Percentiles rank a stretch among this genome's conserved stretches.
Conservation (phyloP, 441 rosid species). For the Erodium moschatum region DNA sequence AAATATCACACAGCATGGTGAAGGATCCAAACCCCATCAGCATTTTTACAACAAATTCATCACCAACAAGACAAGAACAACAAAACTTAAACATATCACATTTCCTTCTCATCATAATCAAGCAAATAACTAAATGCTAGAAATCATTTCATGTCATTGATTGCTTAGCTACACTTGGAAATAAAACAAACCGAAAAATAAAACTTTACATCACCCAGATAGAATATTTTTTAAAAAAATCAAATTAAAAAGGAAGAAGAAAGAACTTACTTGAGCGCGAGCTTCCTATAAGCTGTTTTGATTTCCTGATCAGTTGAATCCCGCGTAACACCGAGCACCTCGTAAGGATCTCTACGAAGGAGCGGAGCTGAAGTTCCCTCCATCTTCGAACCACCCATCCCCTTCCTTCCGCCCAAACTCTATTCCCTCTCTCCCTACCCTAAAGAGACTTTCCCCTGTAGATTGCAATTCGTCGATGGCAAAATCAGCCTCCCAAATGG, state of each 20-base stretch:
- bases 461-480: neutral
- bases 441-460: neutral
- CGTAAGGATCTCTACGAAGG: slow-evolving; percentile 74
- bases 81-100: neutral
- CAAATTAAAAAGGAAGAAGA: neutral
- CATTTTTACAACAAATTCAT: neutral
- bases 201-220: neutral
- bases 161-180: neutral
- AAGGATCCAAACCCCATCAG: too few species aligned
- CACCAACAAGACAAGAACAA: neutral
- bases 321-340: slow-evolving; percentile 67
- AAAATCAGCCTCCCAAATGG: neutral
- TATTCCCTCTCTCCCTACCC: too few species aligned
- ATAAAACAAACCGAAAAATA: too few species aligned
- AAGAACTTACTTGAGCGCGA: slow-evolving; percentile 72
- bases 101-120: neutral
- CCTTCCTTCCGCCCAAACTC: too few species aligned
- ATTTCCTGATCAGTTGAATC: slow-evolving; percentile 89
- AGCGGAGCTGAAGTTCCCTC: slow-evolving; percentile 64
- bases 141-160: neutral
- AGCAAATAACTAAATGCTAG: neutral
- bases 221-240: too few species aligned
- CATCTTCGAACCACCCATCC: slow-evolving; percentile 32
- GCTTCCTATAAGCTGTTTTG: slow-evolving; percentile 84
- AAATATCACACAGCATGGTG: too few species aligned